Percentiles rank a stretch among this genome's conserved stretches.
phyloP scores from a whole-genome alignment of 129 eudicot genomes.

The Silybum marianum region DNA sequence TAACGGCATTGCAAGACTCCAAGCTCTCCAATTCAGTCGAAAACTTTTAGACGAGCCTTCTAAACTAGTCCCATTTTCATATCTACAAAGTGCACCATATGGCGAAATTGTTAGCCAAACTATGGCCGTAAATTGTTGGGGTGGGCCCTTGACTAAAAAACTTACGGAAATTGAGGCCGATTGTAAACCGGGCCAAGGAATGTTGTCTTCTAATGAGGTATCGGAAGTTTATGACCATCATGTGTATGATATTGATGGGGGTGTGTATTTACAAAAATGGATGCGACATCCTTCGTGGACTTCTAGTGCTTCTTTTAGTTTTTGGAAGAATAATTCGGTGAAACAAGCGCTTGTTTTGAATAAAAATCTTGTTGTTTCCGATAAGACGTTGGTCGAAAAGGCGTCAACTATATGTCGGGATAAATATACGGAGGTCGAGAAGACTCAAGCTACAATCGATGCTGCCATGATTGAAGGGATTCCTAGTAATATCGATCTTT shows the following conservation, averaged over 20 bases:
- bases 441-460: constrained; percentile 91
- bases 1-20: constrained; percentile 80
- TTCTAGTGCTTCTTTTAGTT: constrained; percentile 68
- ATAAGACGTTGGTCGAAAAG: constrained; percentile 66
- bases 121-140: constrained; percentile 89
- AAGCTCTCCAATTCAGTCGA: constrained; percentile 75
- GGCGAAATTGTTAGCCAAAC: constrained; percentile 91
- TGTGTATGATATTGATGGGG: constrained; percentile 77
- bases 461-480: constrained; percentile 99
- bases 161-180: constrained; percentile 24
- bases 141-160: constrained; percentile 69
- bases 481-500: constrained; percentile 95
- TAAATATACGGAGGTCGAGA: constrained; percentile 61
- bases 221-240: constrained; percentile 44
- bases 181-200: constrained; percentile 23
- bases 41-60: constrained; percentile 79
- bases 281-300: constrained; percentile 83
- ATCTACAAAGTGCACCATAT: constrained; percentile 71
- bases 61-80: constrained; percentile 79
- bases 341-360: constrained; percentile 66
- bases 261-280: constrained; percentile 84
- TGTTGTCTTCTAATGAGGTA: constrained; percentile 29
- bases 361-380: constrained; percentile 82
- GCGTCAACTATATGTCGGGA: constrained; percentile 67
- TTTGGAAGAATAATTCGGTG: constrained; percentile 63